phyloP scores from a whole-genome alignment of 345 rosid genomes.

The Turnera subulata region DNA sequence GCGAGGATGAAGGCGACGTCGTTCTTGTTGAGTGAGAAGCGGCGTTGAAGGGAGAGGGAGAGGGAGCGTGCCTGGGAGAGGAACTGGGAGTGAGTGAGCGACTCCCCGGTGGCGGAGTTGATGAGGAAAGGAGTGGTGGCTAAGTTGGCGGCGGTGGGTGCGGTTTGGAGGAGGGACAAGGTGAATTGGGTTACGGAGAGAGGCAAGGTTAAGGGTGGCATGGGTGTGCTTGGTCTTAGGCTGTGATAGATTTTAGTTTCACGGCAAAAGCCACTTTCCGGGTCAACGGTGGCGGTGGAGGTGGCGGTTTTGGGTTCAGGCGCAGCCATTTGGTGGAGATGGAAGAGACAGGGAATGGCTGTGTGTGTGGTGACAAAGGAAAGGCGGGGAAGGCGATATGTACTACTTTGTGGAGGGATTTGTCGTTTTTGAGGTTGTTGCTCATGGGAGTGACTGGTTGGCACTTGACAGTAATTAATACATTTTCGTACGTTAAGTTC shows the following conservation, averaged over 20 bases:
- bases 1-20: constrained; percentile 67
- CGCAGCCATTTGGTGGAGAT: constrained; percentile 3
- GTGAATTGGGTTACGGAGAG: constrained; percentile 47
- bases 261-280: constrained; percentile 44
- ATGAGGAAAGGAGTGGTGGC: constrained; percentile 34
- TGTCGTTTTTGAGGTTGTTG: too few relatives aligned
- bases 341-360: not conserved
- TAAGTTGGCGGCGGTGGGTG: constrained; percentile 15
- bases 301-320: not conserved
- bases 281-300: constrained; percentile 25
- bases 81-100: constrained; percentile 46
- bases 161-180: constrained; percentile 44
- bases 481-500: too few relatives aligned
- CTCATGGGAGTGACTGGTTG: too few relatives aligned
- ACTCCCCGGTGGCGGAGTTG: constrained; percentile 38
- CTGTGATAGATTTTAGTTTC: constrained; percentile 48
- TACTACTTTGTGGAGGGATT: not conserved
- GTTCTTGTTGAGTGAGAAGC: constrained; percentile 36
- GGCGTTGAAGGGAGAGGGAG: constrained; percentile 35
- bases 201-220: constrained; percentile 44
- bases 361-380: not conserved
- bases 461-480: too few relatives aligned
- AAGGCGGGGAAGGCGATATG: not conserved
- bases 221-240: constrained; percentile 42
- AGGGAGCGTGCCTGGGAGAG: constrained; percentile 41